Base-by-base conservation (phyloP, 2,329 filamentous ascomycete species). In the Pezicula carpinea region DNA sequence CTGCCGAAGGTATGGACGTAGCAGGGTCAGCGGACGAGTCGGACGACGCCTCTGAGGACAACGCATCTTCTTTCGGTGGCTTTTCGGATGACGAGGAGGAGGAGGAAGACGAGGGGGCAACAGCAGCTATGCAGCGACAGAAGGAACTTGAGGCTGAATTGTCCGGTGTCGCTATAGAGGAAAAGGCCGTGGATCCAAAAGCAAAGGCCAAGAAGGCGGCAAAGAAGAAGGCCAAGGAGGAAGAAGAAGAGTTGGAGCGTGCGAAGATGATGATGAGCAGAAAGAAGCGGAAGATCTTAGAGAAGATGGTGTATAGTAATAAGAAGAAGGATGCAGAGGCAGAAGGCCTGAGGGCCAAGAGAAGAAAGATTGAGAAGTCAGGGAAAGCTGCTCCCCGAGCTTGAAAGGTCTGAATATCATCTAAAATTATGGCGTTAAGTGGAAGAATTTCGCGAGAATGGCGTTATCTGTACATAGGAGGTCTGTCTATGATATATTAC, bases 251-350 rank as follows among this genome's bases (percentile, higher is more conserved):
- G 60, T 69, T 95, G 49, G 90, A 96, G 68, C 79, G 92, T 53
- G 85, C 89, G 66, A 96, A 96, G 81, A 93, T 95, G 73, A 99
- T 99, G 93, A 84, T 97, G 75, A 88, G 87, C 68, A 88, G 95
- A 69, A 93, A 95, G 80, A 99, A 97, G 83, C 79, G 93, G 62
- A 96, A 96, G 82, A 74, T 96, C 62, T 86, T 92, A 57, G 93
- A 97, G 75, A 93, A 96, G 75, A 99, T 99, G 89, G 78, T 90
- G 64, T 95, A 95, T 70, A 90, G 83, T 53, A 96, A 96, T 70
- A 91, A 85, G 71, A 91, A 93, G 78, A 88, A 89, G 75, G 92
- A 92, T 57, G 86, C 83, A 21, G 89, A 96, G 72, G 88, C 92
- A 40, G 86, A 92, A 73, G 87, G 85, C 71, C 72, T 99, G 66